Conservation (phyloP, 2,329 filamentous ascomycete species). For the Aspergillus hiratsukae region DNA sequence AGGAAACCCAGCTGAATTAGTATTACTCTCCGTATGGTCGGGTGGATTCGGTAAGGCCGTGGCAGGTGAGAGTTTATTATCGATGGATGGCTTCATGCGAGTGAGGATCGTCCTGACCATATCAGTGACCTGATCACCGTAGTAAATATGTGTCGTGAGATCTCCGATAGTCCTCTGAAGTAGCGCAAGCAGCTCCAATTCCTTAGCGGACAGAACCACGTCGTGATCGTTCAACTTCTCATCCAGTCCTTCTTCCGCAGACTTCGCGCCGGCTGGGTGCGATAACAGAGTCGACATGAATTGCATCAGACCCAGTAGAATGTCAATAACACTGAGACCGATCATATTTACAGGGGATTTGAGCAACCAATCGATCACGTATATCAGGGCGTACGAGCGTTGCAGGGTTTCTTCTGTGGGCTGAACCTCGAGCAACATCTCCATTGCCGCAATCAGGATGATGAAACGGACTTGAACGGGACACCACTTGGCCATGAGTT, state of each 20-base stretch:
- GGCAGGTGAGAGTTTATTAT: constrained; percentile 41
- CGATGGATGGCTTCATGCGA: constrained; percentile 64
- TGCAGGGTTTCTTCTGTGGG: constrained; percentile 67
- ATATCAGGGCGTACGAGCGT: constrained; percentile 69
- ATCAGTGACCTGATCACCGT: constrained; percentile 90
- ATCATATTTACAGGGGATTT: constrained; percentile 90
- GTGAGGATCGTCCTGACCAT: constrained; percentile 80
- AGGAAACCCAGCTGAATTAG: constrained; percentile 40
- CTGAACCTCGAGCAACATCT: constrained; percentile 64
- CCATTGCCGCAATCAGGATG: constrained; percentile 77
- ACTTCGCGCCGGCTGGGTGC: constrained; percentile 45
- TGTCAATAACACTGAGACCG: constrained; percentile 92
- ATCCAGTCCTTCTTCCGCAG: constrained; percentile 21
- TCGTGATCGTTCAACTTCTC: constrained; percentile 16
- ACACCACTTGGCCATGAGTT: constrained; percentile 77
- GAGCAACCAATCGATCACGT: constrained; percentile 75
- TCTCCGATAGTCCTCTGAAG: constrained; percentile 84
- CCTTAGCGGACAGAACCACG: constrained; percentile 45
- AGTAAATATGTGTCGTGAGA: constrained; percentile 91
- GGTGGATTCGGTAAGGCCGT: constrained; percentile 44
- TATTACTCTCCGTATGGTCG: constrained; percentile 46
- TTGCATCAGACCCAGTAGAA: constrained; percentile 77
- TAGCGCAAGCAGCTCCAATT: constrained; percentile 62
- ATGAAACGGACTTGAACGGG: constrained; percentile 93
- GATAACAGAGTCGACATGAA: constrained; percentile 76